Percentiles rank a stretch among this genome's conserved stretches.
phyloP scores from a whole-genome alignment of 495 filamentous ascomycete species.

The Hypoxylon fragiforme region DNA sequence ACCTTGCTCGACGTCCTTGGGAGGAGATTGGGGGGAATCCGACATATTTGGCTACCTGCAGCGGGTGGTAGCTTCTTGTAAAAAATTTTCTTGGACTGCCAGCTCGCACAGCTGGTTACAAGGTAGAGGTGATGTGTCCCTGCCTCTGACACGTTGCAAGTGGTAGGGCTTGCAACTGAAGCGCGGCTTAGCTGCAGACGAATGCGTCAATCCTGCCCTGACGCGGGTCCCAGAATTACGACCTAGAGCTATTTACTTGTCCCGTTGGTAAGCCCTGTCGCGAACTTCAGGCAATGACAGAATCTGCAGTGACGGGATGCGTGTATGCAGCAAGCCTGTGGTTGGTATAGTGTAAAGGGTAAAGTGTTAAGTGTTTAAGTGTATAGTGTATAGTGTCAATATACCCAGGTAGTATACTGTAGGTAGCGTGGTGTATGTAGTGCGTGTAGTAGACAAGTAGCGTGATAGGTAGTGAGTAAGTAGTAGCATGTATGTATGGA shows the following conservation, averaged over 20 bases:
- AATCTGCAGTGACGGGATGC: constrained; percentile 41
- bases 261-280: constrained; percentile 43
- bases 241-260: constrained; percentile 44
- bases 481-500: neutral
- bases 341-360: constrained; percentile 23
- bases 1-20: constrained; percentile 92
- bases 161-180: constrained; percentile 52
- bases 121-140: constrained; percentile 55
- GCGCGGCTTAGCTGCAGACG: constrained; percentile 53
- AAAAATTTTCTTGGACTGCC: constrained; percentile 59
- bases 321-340: constrained; percentile 32
- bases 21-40: constrained; percentile 90
- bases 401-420: neutral
- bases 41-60: constrained; percentile 85
- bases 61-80: constrained; percentile 60
- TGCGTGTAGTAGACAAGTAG: neutral
- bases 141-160: constrained; percentile 58
- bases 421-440: neutral
- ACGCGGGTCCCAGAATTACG: constrained; percentile 45
- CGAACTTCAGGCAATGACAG: constrained; percentile 53
- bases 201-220: constrained; percentile 51
- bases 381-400: neutral
- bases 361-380: neutral
- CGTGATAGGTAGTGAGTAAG: neutral
- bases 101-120: constrained; percentile 55